A percentile compares a stretch with the other conserved stretches of the same genome.
Evolutionary conservation across 345 rosid species (phyloP).

Genomic region (Citrus unshiu): DNA sequence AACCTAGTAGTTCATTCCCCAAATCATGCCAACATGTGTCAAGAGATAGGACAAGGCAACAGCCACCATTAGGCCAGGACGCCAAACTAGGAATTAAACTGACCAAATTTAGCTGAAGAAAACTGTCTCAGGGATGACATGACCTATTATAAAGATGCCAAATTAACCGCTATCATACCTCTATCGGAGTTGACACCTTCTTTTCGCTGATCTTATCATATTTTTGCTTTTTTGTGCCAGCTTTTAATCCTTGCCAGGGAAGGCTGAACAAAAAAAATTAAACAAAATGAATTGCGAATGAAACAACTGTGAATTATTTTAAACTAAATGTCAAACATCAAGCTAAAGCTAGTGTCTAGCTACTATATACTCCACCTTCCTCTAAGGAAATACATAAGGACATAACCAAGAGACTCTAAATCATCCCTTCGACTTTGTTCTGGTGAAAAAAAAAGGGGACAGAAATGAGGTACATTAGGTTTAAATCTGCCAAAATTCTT

Average conservation of each 20-base stretch:
- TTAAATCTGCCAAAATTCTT: not conserved
- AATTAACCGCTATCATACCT: conserved; percentile 38
- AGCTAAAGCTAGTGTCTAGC: conserved; percentile 1
- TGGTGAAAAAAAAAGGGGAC: conserved; percentile 22
- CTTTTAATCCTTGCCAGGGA: conserved; percentile 88
- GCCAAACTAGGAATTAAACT: not conserved
- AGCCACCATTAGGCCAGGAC: conserved; percentile 4
- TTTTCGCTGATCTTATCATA: conserved; percentile 83
- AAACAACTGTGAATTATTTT: not conserved
- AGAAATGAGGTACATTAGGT: not conserved
- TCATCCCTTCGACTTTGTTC: conserved; percentile 96
- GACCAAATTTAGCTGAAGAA: not conserved
- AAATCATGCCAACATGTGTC: not conserved
- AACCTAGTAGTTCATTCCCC: not conserved
- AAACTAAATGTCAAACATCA: conserved; percentile 7
- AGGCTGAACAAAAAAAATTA: conserved; percentile 42
- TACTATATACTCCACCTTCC: conserved; percentile 57
- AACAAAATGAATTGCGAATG: conserved; percentile 17
- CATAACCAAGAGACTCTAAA: conserved; percentile 87
- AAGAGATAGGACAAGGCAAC: conserved; percentile 9
- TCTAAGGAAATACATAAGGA: conserved; percentile 79
- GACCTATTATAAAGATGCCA: not conserved
- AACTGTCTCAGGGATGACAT: not conserved
- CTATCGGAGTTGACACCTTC: conserved; percentile 79
- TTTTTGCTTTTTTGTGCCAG: conserved; percentile 89